These are phyloP conservation scores for Calonectria pseudoturangicola DNA, from an alignment of 2,329 filamentous ascomycete genomes.

Conservation along the genomic window DNA sequence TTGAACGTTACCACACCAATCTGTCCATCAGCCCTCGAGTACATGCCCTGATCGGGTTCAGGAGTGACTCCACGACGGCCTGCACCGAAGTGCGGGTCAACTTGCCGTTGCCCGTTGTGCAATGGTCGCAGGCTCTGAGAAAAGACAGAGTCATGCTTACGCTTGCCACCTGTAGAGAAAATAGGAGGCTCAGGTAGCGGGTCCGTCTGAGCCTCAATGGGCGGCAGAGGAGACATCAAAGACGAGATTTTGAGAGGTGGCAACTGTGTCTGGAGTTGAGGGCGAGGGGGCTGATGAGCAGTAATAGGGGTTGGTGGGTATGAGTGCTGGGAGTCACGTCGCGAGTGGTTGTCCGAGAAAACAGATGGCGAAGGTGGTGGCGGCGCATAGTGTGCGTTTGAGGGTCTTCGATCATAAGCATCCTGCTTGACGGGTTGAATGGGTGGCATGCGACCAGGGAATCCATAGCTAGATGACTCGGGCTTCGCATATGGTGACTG, in stretches of 20 bases:
- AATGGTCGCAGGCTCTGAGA: constrained; percentile 57
- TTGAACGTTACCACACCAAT: constrained; percentile 57
- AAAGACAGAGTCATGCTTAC: constrained; percentile 62
- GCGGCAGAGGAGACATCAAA: constrained; percentile 59
- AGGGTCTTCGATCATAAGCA: constrained; percentile 61
- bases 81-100: constrained; percentile 57
- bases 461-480: constrained; percentile 63
- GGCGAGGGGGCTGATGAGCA: constrained; percentile 51
- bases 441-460: constrained; percentile 57
- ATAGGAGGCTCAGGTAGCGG: constrained; percentile 53
- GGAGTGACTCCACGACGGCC: constrained; percentile 51
- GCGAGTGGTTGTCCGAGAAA: constrained; percentile 56
- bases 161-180: constrained; percentile 59
- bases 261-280: constrained; percentile 53
- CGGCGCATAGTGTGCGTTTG: constrained; percentile 61
- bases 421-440: constrained; percentile 57
- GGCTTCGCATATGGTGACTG: constrained; percentile 63
- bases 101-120: constrained; percentile 62
- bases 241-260: constrained; percentile 62
- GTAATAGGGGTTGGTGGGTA: constrained; percentile 55
- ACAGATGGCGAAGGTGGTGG: constrained; percentile 63
- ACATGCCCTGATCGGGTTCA: constrained; percentile 58
- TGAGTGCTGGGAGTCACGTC: constrained; percentile 57
- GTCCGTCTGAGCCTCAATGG: constrained; percentile 60
- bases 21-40: constrained; percentile 61